These are phyloP conservation scores for Nematodospora anomalae DNA, from an alignment of 1,139 yeast species.

Conservation along the genomic window DNA sequence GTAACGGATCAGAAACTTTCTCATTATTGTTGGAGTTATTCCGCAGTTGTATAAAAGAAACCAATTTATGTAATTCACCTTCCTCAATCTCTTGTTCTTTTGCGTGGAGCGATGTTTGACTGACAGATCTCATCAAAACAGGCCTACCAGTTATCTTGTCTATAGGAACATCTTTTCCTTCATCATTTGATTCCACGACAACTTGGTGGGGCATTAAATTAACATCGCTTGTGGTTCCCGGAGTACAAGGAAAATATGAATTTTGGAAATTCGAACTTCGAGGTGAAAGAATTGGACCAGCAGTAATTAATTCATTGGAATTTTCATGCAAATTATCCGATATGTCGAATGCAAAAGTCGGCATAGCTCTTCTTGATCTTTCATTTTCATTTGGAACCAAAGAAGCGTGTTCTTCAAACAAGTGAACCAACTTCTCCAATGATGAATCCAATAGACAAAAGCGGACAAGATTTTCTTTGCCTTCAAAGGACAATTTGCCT, in stretches of 20 bases:
- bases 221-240: conserved; percentile 16
- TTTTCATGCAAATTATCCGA: conserved; percentile 40
- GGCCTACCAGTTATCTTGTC: conserved; percentile 74
- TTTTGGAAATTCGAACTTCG: conserved; percentile 19
- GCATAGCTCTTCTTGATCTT: conserved; percentile 1
- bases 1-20: conserved; percentile 7
- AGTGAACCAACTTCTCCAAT: conserved; percentile 42
- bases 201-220: conserved; percentile 64
- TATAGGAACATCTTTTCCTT: conserved; percentile 55
- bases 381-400: conserved; percentile 16
- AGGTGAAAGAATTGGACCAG: conserved; percentile 59
- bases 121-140: conserved; percentile 59
- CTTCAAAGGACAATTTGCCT: conserved; percentile 43
- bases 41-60: conserved; percentile 68
- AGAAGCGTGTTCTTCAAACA: conserved; percentile 41
- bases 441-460: conserved; percentile 47
- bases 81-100: conserved; percentile 84
- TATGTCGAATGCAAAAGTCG: conserved; percentile 1
- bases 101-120: conserved; percentile 67
- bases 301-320: conserved; percentile 50
- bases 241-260: conserved; percentile 7
- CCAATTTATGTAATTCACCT: conserved; percentile 87
- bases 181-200: conserved; percentile 58
- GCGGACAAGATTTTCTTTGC: conserved; percentile 44
- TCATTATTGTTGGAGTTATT: conserved; percentile 19